Evolutionary conservation across 768 basidiomycete genomes (phyloP), one percentile per base, ranked within the genome.

Genomic region (Tylopilus intermedius): DNA sequence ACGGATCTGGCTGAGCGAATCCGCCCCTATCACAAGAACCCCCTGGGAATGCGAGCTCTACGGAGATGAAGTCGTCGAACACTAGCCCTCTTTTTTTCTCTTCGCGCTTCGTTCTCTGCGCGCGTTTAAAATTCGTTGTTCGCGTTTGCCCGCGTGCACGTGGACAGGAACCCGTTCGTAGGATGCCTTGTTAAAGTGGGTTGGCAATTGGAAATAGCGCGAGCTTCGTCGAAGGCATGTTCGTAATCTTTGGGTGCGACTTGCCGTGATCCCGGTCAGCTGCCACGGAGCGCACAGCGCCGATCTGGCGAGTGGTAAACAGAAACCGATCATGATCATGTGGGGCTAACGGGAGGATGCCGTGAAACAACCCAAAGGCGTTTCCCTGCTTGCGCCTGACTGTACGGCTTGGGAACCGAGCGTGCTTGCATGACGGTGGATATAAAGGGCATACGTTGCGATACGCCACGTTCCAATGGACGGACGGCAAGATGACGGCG

Each of bases 21-120:
- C 67, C 43, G 76, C 76, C 8, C 76, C 78, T 50, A 66, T 70
- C 49, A 77, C 81, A 54, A 75, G 72, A 55, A 65, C 75, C 8
- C 86, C 88, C 30, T 88, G 85, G 86, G 88, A 90, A 70, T 88
- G 90, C 64, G 78, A 83, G 62, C 71, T 90, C 42, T 89, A 86
- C 63, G 68, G 70, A 61, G 60, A 69, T 69, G 62, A 71, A 65
- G 51, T 43, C 46, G 54, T 58, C 51, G 35, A 15, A 37, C 35
- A 15, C 35, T 15, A 35, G 33, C 33, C 13, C 11, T 13, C 15
- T 15, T 37, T n/a, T 14, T 37, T 14, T 37, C 13, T 15, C 11
- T 7, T 15, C 29, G 5, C 35, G 5, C 14, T 37, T 37, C 15
- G 5, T 35, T 35, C 33, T 35, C 11, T 35, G 33, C 13, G 11